phyloP scores from a whole-genome alignment of 2,329 filamentous ascomycete genomes.

The Ophiostoma angusticollis region DNA sequence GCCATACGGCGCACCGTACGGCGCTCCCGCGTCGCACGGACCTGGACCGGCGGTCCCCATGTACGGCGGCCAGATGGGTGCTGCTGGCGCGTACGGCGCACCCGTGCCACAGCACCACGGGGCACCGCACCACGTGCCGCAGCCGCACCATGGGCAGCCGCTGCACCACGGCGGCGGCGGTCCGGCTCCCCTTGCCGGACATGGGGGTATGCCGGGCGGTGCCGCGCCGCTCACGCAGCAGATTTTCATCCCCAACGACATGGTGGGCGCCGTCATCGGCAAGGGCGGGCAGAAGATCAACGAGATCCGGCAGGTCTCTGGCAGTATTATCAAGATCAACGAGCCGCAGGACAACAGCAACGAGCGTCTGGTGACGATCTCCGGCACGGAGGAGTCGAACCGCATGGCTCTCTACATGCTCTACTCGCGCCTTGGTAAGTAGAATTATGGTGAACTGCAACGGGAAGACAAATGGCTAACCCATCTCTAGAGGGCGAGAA shows the following conservation, averaged over 20 bases:
- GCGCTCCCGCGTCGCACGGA: constrained; percentile 51
- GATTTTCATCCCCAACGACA: constrained; percentile 98
- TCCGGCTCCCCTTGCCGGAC: constrained; percentile 29
- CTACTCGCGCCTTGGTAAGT: constrained; percentile 84
- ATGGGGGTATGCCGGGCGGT: constrained; percentile 51
- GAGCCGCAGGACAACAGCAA: constrained; percentile 99
- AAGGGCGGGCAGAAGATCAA: constrained; percentile 99
- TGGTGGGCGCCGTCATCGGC: constrained; percentile 98
- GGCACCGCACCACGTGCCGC: constrained; percentile 37
- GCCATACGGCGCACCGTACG: constrained; percentile 65
- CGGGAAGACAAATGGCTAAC: constrained; percentile 2
- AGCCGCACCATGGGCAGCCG: constrained; percentile 56
- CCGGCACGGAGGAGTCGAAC: constrained; percentile 95
- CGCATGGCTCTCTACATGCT: constrained; percentile 99
- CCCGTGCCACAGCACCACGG: constrained; percentile 63
- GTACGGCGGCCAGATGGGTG: constrained; percentile 62
- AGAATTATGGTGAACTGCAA: constrained; percentile 14
- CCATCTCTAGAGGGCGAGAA: constrained; percentile 55
- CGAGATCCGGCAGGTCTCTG: constrained; percentile 91
- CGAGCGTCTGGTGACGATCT: constrained; percentile 92
- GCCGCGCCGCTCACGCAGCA: constrained; percentile 92
- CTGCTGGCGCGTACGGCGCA: constrained; percentile 60
- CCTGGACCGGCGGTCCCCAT: constrained; percentile 46
- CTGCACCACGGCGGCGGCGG: constrained; percentile 36
- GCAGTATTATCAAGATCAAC: constrained; percentile 99